Base-by-base conservation (phyloP, 148 eudicot species). In the Heliosperma pusillum region DNA sequence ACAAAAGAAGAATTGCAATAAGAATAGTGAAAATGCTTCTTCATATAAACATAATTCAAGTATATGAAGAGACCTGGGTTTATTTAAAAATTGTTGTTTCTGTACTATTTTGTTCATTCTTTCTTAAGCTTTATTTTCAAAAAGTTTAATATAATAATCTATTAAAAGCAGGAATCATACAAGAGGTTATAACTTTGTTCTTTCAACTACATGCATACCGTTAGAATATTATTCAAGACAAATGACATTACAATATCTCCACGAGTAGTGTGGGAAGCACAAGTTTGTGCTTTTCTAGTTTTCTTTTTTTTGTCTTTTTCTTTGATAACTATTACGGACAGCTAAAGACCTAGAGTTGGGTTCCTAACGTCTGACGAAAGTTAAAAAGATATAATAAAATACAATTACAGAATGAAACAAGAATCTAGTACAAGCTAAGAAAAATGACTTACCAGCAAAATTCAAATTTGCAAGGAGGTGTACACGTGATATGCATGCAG, bases 401-500 rank as follows among this genome's bases (percentile, higher is more conserved):
- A 42, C 16, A 36, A 33, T 17, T 44, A 52, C 71, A 53, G 52
- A 45, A 60, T 22, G 7, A 73, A 60, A 22, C 66, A 36, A 7
- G 27, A 19, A 36, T 57, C 17, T 13, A 55, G 0, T 22, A 70
- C 27, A 52, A 29, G 20, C 17, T 11, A 26, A 5, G 42, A 21
- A 19, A 53, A 19, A 53, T 33, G 67, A 66, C 90, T 74, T 85
- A 92, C 97, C 97, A 92, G 88, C 97, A 92, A 85, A 92, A 92
- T 79, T 92, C 92, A 79, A 81, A 92, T 88, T 86, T 92, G 83
- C 97, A 92, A 47, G 97, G 97, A 30, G 94, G 92, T 7, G 92
- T 90, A 85, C 97, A 92, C 25, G 97, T 92, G 30, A 92, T 88
- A 80, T 92, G 97, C 97, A 92, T 92, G 82, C 97, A 92, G 66